Evolutionary conservation across 2,329 filamentous ascomycete species (phyloP).

Genomic region (Sporothrix pallida): DNA sequence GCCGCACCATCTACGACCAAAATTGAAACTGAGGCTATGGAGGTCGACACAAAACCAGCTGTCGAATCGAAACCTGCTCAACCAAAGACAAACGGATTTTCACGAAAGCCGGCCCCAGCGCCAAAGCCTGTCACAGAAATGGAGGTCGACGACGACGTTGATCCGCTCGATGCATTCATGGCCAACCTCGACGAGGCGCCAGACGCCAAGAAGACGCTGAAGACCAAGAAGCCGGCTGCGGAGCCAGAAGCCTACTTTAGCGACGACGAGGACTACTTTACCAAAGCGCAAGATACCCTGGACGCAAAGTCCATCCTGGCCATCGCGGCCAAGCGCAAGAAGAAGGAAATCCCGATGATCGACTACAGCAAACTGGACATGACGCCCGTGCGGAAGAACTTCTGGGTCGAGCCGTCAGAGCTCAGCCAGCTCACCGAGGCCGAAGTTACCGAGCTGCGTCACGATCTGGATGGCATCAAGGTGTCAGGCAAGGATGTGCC

Average conservation of each 20-base stretch:
- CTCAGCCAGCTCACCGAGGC: constrained; percentile 81
- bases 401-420: constrained; percentile 90
- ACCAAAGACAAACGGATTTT: not conserved
- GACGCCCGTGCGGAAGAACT: constrained; percentile 86
- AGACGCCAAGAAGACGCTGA: constrained; percentile 49
- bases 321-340: constrained; percentile 74
- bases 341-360: constrained; percentile 89
- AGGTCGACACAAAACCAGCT: constrained; percentile 48
- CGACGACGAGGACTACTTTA: constrained; percentile 77
- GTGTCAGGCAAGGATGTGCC: constrained; percentile 86
- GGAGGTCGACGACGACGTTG: constrained; percentile 73
- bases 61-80: constrained; percentile 1
- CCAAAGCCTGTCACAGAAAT: constrained; percentile 62
- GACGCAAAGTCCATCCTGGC: constrained; percentile 58
- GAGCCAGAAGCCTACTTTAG: constrained; percentile 82
- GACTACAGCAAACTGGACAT: constrained; percentile 89
- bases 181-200: constrained; percentile 63
- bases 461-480: constrained; percentile 95
- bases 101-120: not conserved
- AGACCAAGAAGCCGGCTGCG: constrained; percentile 63
- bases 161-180: constrained; percentile 98
- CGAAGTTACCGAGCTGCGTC: constrained; percentile 78
- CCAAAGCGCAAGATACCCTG: constrained; percentile 55
- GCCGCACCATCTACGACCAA: constrained; percentile 22
- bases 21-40: constrained; percentile 56